Conservation (phyloP, 2,329 filamentous ascomycete genomes). For the Exophiala aquamarina region DNA sequence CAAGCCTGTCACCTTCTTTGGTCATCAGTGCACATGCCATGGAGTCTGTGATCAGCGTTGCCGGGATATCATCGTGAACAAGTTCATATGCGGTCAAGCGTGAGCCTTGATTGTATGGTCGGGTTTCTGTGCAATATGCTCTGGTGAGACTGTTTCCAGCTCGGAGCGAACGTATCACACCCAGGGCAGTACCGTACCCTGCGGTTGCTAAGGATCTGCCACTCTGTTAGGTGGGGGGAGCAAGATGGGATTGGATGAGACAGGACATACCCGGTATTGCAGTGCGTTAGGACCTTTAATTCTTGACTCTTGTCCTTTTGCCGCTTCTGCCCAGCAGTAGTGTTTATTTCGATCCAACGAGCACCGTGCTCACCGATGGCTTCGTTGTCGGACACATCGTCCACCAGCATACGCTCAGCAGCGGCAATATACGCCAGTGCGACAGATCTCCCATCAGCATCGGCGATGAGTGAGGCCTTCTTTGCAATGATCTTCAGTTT, state of each 20-base stretch:
- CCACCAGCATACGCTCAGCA: conserved; percentile 81
- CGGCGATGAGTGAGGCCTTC: conserved; percentile 34
- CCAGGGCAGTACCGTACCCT: conserved; percentile 93
- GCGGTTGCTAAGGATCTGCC: conserved; percentile 84
- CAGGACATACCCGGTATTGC: conserved; percentile 78
- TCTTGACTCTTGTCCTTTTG: conserved; percentile 36
- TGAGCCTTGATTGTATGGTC: conserved; percentile 97
- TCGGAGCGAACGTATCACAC: conserved; percentile 84
- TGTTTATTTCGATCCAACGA: conserved; percentile 71
- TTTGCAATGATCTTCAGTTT: conserved; percentile 70
- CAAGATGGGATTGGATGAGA: conserved; percentile 5
- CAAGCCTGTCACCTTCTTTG: conserved; percentile 62
- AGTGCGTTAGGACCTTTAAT: conserved; percentile 90
- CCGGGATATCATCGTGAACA: conserved; percentile 88
- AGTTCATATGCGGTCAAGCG: conserved; percentile 93
- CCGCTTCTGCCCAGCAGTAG: conserved; percentile 48
- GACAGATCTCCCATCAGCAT: conserved; percentile 50
- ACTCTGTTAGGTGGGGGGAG: conserved; percentile 12
- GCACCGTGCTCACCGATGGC: conserved; percentile 81
- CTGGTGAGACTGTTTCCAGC: conserved; percentile 66
- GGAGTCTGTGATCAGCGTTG: conserved; percentile 90
- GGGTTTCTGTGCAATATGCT: conserved; percentile 94
- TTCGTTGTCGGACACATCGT: conserved; percentile 85
- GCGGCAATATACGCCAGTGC: conserved; percentile 71
- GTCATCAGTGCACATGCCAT: conserved; percentile 88